Percentiles rank a stretch among this genome's conserved stretches.
Conservation (phyloP, 139 green algal species). For the Choricystis sp. region DNA sequence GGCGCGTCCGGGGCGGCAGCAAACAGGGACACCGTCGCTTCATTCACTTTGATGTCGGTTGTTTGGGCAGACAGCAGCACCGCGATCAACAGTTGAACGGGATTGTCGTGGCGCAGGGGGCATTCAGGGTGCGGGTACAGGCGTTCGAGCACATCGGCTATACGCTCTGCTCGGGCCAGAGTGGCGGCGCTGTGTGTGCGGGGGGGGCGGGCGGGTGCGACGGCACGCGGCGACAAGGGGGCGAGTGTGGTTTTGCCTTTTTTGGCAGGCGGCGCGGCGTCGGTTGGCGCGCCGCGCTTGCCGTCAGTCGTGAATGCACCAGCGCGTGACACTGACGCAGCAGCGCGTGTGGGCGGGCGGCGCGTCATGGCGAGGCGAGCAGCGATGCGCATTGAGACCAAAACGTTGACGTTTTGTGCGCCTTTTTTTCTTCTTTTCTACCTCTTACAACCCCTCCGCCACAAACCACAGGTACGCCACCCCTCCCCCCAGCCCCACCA, state of each 20-base stretch:
- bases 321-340: no score
- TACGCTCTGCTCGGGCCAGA: conserved; percentile 11
- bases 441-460: conserved; percentile 1
- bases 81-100: conserved; percentile 67
- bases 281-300: no score
- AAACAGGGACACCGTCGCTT: conserved; percentile 53
- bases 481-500: neutral
- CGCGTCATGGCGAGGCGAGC: no score
- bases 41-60: conserved; percentile 63
- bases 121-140: conserved; percentile 54
- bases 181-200: conserved; percentile 27
- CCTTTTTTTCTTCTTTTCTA: neutral
- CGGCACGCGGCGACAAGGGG: conserved; percentile 7
- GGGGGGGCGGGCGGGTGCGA: no score
- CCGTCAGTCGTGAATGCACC: no score
- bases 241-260: neutral
- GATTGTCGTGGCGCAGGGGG: conserved; percentile 40
- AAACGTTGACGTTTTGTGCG: no score
- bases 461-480: conserved; percentile 10
- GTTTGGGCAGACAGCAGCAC: conserved; percentile 65
- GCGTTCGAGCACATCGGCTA: conserved; percentile 33
- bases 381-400: no score
- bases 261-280: neutral
- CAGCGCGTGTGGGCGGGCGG: no score
- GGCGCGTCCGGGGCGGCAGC: conserved; percentile 24